Percentiles rank a stretch among this genome's conserved stretches.
These are phyloP conservation scores for Imleria badia DNA, from an alignment of 768 basidiomycete species.

Conservation along the genomic window DNA sequence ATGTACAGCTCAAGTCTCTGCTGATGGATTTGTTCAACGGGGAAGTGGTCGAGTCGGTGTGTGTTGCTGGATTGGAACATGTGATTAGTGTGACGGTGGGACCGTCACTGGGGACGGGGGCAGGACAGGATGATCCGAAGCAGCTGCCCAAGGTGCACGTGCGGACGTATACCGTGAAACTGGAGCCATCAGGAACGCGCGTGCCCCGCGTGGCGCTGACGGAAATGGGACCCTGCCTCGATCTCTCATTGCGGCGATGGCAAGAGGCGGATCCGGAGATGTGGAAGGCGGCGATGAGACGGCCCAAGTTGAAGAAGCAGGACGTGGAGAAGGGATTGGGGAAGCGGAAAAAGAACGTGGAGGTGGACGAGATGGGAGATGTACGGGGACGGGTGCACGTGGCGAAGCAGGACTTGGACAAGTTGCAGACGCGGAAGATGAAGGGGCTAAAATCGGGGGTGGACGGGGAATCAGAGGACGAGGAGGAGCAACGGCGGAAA, in stretches of 20 bases:
- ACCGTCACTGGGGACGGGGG: slow-evolving; percentile 37
- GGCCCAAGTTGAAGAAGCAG: slow-evolving; percentile 85
- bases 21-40: slow-evolving; percentile 90
- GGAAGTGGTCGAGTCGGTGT: slow-evolving; percentile 80
- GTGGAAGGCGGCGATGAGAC: slow-evolving; percentile 75
- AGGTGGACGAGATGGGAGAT: slow-evolving; percentile 98
- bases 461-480: slow-evolving; percentile 17
- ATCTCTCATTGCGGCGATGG: slow-evolving; percentile 75
- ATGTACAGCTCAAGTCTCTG: slow-evolving; percentile 87
- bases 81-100: slow-evolving; percentile 80
- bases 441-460: slow-evolving; percentile 72
- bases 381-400: slow-evolving; percentile 88
- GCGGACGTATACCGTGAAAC: slow-evolving; percentile 76
- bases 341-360: slow-evolving; percentile 93
- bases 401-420: slow-evolving; percentile 82
- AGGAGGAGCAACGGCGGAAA: slow-evolving; percentile 20
- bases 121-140: slow-evolving; percentile 38
- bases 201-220: slow-evolving; percentile 79
- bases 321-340: slow-evolving; percentile 85
- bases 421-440: slow-evolving; percentile 93
- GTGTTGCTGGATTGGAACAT: slow-evolving; percentile 81
- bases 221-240: slow-evolving; percentile 90
- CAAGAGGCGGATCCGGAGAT: slow-evolving; percentile 75
- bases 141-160: slow-evolving; percentile 83
- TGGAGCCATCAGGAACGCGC: slow-evolving; percentile 74